These are phyloP conservation scores for Agroathelia rolfsii DNA, from an alignment of 1,284 basidiomycete genomes.

Conservation along the genomic window DNA sequence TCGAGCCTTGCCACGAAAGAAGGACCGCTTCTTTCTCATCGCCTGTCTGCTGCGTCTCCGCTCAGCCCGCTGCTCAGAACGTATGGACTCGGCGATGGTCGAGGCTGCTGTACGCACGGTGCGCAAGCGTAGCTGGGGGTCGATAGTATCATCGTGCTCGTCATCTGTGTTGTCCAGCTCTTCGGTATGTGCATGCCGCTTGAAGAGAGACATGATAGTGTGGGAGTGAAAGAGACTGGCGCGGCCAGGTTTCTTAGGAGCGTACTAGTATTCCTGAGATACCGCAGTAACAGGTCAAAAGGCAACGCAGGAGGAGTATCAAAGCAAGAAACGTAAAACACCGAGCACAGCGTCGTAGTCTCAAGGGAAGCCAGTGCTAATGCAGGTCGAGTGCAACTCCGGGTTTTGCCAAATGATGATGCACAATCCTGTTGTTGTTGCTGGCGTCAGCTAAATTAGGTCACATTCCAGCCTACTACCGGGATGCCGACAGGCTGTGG, in stretches of 20 bases:
- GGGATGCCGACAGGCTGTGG: no score
- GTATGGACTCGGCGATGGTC: conserved; percentile 78
- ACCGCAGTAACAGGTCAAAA: conserved; percentile 18
- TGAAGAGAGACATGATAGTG: conserved; percentile 22
- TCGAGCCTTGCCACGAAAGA: conserved; percentile 41
- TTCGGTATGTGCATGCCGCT: conserved; percentile 18
- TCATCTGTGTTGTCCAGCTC: conserved; percentile 44
- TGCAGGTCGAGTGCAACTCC: no score
- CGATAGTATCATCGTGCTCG: conserved; percentile 57
- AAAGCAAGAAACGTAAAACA: no score
- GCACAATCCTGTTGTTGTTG: no score
- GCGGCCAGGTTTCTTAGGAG: no score
- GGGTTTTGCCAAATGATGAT: no score
- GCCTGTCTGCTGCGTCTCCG: conserved; percentile 56
- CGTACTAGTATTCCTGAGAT: conserved; percentile 11
- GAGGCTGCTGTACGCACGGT: conserved; percentile 85
- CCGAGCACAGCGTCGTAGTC: no score
- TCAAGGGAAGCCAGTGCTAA: no score
- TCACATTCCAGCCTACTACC: no score
- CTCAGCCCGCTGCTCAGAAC: conserved; percentile 65
- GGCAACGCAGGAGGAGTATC: no score
- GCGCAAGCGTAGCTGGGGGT: conserved; percentile 76
- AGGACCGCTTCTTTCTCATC: conserved; percentile 43
- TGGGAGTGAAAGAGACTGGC: conserved; percentile 10
- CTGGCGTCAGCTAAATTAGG: no score